A percentile compares a stretch with the other conserved stretches of the same genome.
These are phyloP conservation scores for Trichocomaceae sp. DNA, from an alignment of 2,329 filamentous ascomycete species.

Conservation along the genomic window DNA sequence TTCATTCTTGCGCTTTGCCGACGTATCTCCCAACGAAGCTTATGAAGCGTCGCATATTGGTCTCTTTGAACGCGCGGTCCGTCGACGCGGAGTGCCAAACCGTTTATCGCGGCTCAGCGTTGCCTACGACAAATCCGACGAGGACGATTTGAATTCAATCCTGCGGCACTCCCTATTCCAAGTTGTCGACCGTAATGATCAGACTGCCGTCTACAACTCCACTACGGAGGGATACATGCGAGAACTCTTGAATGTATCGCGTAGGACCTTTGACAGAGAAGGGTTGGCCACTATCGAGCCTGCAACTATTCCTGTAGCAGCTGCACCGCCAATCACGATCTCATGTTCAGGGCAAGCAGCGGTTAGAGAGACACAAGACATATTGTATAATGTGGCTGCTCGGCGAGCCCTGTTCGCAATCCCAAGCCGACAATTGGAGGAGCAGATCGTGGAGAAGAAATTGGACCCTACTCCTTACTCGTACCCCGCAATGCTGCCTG, in stretches of 20 bases:
- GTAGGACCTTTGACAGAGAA: constrained; percentile 56
- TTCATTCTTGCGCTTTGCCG: constrained; percentile 83
- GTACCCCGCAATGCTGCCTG: constrained; percentile 66
- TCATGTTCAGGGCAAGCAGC: constrained; percentile 63
- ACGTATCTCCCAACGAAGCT: constrained; percentile 66
- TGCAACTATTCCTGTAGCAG: constrained; percentile 68
- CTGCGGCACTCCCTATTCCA: constrained; percentile 75
- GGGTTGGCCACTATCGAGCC: constrained; percentile 75
- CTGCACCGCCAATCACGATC: constrained; percentile 80
- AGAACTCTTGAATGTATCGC: constrained; percentile 72
- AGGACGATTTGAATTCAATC: constrained; percentile 55
- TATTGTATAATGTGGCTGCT: constrained; percentile 70
- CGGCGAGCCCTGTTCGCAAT: constrained; percentile 68
- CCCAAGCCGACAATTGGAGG: constrained; percentile 57
- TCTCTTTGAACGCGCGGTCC: constrained; percentile 66
- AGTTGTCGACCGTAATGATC: constrained; percentile 64
- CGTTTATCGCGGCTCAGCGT: constrained; percentile 61
- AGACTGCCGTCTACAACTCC: constrained; percentile 60
- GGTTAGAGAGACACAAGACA: constrained; percentile 57
- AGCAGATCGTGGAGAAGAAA: constrained; percentile 66
- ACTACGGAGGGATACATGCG: constrained; percentile 65
- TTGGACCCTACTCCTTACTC: constrained; percentile 51
- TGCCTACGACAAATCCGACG: constrained; percentile 60
- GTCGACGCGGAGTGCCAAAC: constrained; percentile 47
- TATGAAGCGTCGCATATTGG: constrained; percentile 62